Evolutionary conservation across 208 protist genomes (phyloP), one percentile per base, ranked within the genome.

Genomic region (Angomonas desouzai): DNA sequence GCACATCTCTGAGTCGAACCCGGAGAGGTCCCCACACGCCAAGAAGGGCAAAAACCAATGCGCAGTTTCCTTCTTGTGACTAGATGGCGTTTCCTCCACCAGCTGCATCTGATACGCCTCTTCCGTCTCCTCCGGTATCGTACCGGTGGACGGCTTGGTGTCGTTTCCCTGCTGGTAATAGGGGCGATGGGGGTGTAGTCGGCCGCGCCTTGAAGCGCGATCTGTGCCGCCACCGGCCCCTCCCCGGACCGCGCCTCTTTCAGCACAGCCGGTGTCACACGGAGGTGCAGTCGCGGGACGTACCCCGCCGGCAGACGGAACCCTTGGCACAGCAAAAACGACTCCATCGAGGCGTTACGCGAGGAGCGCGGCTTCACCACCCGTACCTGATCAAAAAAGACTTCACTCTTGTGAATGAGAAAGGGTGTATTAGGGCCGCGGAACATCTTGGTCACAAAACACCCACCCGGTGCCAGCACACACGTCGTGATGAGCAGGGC

Each of bases 371-470:
- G 98, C 85, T 99, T 99, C 55, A 94, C 82, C 20, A 97, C 81
- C 16, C 77, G 84, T 38, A 99, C 98, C 60, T 93, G 64, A 4
- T 74, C 55, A 67, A 99, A 99, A 65, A 99, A 99, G 3, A 98
- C 25, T 48, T 97, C 83, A 9, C 98, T 83, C 77, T 99, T 98
- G 1, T 91, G 83, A 43, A 97, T 86, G 13, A 98, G 85, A 49
- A 98, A 89, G 2, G 76, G 66, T 3, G 93, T 96, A 66, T 95
- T 96, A 30, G 96, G 96, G 7, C 98, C 98, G 23, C 98, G 93
- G 66, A 99, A 99, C 70, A 99, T 98, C 77, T 99, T 99, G 11
- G 97, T 96, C 22, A 98, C 85, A 78, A 99, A 99, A 47, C 80
- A 87, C 10, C 98, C 98, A 36, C 93, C 94, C 1, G 55, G 64